Evolutionary conservation across 2,329 filamentous ascomycete genomes (phyloP).

Genomic region (Cytospora mali): DNA sequence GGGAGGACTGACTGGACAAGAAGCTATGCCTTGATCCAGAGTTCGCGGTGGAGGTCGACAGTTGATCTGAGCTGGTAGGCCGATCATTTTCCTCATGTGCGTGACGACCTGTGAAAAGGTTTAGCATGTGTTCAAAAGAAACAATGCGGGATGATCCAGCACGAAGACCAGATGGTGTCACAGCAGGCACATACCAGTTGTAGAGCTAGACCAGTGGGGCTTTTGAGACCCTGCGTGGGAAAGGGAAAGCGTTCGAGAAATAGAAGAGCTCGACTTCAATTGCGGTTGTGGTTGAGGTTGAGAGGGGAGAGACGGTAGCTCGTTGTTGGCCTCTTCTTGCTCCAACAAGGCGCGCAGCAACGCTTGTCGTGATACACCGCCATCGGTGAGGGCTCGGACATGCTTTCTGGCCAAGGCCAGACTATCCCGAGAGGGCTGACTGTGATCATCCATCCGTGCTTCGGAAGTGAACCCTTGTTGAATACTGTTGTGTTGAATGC

Average conservation of each 20-base stretch:
- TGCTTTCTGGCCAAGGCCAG: conserved; percentile 38
- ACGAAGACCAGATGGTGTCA: background rate
- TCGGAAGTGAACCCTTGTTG: background rate
- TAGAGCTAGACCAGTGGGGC: conserved; percentile 24
- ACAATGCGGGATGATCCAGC: conserved; percentile 5
- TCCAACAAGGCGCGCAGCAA: conserved; percentile 39
- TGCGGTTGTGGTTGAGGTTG: conserved; percentile 16
- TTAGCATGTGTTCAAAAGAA: conserved; percentile 8
- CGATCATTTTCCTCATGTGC: conserved; percentile 23
- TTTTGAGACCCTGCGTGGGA: conserved; percentile 21
- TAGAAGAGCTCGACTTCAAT: conserved; percentile 9
- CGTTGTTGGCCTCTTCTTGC: conserved; percentile 31
- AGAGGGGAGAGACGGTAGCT: conserved; percentile 19
- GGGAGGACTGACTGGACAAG: conserved; percentile 43
- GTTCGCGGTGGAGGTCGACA: conserved; percentile 35
- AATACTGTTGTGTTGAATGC: conserved; percentile 12
- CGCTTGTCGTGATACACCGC: conserved; percentile 37
- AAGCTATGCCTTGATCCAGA: conserved; percentile 52
- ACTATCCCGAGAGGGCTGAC: conserved; percentile 34
- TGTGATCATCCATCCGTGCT: conserved; percentile 33
- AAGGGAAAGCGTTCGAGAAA: conserved; percentile 23
- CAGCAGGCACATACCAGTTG: conserved; percentile 16
- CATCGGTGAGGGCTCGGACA: conserved; percentile 37
- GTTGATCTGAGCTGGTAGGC: conserved; percentile 25
- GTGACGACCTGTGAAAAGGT: conserved; percentile 9